Conservation (phyloP, 176 grass and related monocot species). For the Saccharum officinarum region DNA sequence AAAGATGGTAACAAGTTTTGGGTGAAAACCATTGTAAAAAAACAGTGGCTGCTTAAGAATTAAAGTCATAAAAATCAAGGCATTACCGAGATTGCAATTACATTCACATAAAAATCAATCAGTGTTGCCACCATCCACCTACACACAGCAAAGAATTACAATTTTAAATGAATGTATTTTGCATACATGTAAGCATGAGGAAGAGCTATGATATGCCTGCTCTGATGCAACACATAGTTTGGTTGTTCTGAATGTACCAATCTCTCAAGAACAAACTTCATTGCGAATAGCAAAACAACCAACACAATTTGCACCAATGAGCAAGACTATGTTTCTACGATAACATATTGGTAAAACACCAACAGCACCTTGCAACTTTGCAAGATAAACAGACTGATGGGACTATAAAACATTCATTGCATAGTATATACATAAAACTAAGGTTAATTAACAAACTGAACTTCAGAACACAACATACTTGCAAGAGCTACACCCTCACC, state of each 20-base stretch:
- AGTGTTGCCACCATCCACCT: slow-evolving; percentile 91
- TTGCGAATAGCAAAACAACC: not conserved
- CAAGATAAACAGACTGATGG: not conserved
- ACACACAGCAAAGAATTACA: slow-evolving; percentile 28
- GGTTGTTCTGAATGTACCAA: not conserved
- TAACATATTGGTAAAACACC: not conserved
- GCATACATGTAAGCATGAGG: not conserved
- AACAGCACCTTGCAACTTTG: not conserved
- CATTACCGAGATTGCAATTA: slow-evolving; percentile 70
- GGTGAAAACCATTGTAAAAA: not conserved
- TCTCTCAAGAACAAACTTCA: not conserved
- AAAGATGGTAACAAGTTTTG: not conserved
- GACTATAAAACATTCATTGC: not conserved
- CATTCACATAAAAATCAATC: slow-evolving; percentile 87
- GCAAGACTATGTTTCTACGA: not conserved
- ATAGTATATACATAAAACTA: not conserved
- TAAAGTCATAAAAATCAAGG: not conserved
- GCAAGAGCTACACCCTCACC: not conserved
- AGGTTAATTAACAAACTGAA: not conserved
- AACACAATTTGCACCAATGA: not conserved
- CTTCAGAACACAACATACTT: not conserved
- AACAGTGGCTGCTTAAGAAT: not conserved
- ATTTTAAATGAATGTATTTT: not conserved
- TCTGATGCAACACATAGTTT: not conserved
- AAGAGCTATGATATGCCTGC: not conserved